Evolutionary conservation across 768 basidiomycete species (phyloP), one percentile per base, ranked within the genome.

Genomic region (Pleurotus sapidus): DNA sequence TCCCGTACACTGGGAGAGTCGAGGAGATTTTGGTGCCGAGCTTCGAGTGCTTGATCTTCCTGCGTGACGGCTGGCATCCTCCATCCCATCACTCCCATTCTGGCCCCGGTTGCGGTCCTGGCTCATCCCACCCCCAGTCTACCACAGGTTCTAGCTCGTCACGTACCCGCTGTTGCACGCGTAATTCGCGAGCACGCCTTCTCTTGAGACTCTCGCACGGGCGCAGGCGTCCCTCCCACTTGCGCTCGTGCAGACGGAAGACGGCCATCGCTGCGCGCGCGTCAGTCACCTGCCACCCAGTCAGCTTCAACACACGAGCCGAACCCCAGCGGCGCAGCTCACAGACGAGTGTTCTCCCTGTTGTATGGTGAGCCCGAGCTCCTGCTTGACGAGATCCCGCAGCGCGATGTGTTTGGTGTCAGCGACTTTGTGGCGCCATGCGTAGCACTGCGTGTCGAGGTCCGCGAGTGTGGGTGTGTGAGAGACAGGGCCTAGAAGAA

Each of bases 221-320:
- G n/a, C n/a, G n/a, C n/a, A n/a, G n/a, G n/a, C n/a, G n/a, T n/a
- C n/a, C n/a, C n/a, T n/a, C 95, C 93, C 93, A 98, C 46, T 84
- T 78, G 51, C 84, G 85, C 63, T 89, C 86, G 69, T 95, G 81
- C 15, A 95, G 66, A 5, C 94, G 81, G 69, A 90, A 98, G 40
- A 98, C 76, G 0, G 93, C 95, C 93, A 99, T 97, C 0, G 95
- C 91, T 0, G 95, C 96, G 51, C 95, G 82, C 0, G 95, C 94
- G 67, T 98, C 95, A 15, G 84, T 91, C 3, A 98, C 87, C 95
- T 96, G 57, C 17, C 53, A 30, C 30, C 30, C 8, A 7, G 1
- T 30, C 30, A 30, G 30, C 30, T 30, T 30, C 2, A 8, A 30
- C n/a, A n/a, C n/a, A n/a, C n/a, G 27, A 30, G 30, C 30, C 30